phyloP scores from a whole-genome alignment of 805 yeast species.

The Myxozyma udenii region DNA sequence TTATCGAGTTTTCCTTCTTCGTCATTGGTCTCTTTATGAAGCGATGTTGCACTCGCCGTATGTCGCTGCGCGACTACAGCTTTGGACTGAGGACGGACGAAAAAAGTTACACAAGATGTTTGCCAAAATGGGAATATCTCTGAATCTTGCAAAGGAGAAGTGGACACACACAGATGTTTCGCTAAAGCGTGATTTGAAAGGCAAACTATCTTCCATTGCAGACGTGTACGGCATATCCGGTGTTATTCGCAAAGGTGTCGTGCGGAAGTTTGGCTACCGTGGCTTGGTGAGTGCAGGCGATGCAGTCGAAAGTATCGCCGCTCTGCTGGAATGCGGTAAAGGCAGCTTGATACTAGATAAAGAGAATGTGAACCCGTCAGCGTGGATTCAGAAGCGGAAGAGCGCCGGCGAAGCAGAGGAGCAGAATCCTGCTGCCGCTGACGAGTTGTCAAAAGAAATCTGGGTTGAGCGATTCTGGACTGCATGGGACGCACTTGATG shows the following conservation, averaged over 20 bases:
- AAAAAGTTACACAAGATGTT: conserved; percentile 83
- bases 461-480: conserved; percentile 77
- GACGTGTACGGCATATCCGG: conserved; percentile 79
- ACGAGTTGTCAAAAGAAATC: conserved; percentile 35
- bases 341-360: conserved; percentile 29
- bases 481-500: conserved; percentile 61
- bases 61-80: conserved; percentile 77
- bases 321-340: conserved; percentile 59
- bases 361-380: conserved; percentile 32
- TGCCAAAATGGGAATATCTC: conserved; percentile 93
- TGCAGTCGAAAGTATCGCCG: conserved; percentile 83
- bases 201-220: conserved; percentile 65
- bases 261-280: conserved; percentile 79
- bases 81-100: conserved; percentile 91
- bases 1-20: conserved; percentile 75
- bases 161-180: conserved; percentile 88
- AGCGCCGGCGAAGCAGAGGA: conserved; percentile 5
- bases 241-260: conserved; percentile 78
- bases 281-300: conserved; percentile 91
- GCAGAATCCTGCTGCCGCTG: background rate
- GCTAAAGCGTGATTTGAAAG: conserved; percentile 68
- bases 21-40: conserved; percentile 93
- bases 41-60: conserved; percentile 87
- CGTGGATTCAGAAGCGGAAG: background rate
- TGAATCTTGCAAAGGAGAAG: conserved; percentile 81